phyloP scores from a whole-genome alignment of 2,329 filamentous ascomycete genomes.

The Cytospora schulzeri region DNA sequence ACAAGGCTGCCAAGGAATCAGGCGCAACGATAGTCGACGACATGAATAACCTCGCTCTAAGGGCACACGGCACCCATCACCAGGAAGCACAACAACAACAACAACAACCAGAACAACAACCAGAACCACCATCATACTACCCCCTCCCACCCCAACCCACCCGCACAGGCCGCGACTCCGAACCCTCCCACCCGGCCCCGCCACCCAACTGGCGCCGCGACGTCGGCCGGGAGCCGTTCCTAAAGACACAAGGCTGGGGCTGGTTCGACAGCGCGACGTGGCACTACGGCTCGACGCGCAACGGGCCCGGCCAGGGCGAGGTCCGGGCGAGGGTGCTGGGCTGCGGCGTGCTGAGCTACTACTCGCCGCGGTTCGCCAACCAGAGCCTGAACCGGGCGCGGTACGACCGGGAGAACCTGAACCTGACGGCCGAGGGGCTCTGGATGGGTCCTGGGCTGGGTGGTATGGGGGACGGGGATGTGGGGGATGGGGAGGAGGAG shows the following conservation, averaged over 20 bases:
- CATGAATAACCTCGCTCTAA: not conserved
- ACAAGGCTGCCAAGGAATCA: not conserved
- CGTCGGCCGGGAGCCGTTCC: conserved; percentile 42
- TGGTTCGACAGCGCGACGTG: conserved; percentile 49
- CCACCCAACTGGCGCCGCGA: conserved; percentile 42
- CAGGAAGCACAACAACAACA: too few species aligned
- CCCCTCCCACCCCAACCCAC: conserved; percentile 42
- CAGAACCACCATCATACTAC: conserved; percentile 38
- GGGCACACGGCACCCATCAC: not conserved
- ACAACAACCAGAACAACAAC: too few species aligned
- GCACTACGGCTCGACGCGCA: conserved; percentile 45
- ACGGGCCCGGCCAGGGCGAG: conserved; percentile 45
- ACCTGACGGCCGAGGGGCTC: conserved; percentile 44
- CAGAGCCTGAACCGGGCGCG: conserved; percentile 36
- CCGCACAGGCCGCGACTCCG: conserved; percentile 38
- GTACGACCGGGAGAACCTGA: conserved; percentile 41
- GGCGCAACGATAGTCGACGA: not conserved
- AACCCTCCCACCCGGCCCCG: conserved; percentile 38
- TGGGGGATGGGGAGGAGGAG: conserved; percentile 17
- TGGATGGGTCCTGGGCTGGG: conserved; percentile 38
- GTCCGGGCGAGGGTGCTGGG: conserved; percentile 41
- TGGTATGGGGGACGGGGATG: not conserved
- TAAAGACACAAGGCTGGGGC: conserved; percentile 43
- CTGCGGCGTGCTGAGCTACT: conserved; percentile 50
- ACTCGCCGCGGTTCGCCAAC: conserved; percentile 40